Evolutionary conservation across 495 filamentous ascomycete genomes (phyloP), one percentile per base, ranked within the genome.

Genomic region (Xylaria nigripes): DNA sequence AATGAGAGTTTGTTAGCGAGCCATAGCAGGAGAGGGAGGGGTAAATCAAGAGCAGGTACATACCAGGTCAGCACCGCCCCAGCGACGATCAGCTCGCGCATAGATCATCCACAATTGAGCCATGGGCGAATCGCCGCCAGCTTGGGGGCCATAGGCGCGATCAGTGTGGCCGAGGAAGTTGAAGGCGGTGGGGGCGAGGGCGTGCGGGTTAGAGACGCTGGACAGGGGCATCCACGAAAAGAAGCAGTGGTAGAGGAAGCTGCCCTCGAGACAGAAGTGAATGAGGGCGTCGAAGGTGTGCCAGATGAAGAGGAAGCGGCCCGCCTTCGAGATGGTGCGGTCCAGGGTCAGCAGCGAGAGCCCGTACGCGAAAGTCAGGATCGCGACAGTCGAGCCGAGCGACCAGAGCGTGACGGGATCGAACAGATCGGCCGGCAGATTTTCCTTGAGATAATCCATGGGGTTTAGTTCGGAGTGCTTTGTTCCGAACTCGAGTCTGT

Each of bases 221-320:
- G 56, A 54, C 45, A 81, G 59, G 38, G 71, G 66, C 4, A 71
- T 70, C 60, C 76, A 88, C 55, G 82, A 83, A 76, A 87, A 87
- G 77, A 96, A 90, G 71, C 87, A 95, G 71, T 95, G 84, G 76
- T 89, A 95, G 45, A 96, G 83, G 72, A 87, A 97, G 50, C 85
- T 85, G 36, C 87, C 90, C 71, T 97, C 92, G 69, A 96, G 84
- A 61, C 86, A 73, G 69, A 91, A 74, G 76, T 96, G 92, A 61
- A 89, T 89, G 18, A 97, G 81, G 44, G 85, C 84, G 70, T 96
- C 89, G 74, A 95, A 96, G 57, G 83, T 76, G 76, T 96, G 91
- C 92, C 92, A 97, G 75, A 90, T 82, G 78, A 94, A 96, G 56
- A 97, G 82, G 61, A 85, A 63, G 57, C 90, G 87, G 58, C 71